These are phyloP conservation scores for Fusarium sp. DNA, from an alignment of 2,329 filamentous ascomycete genomes.

Conservation along the genomic window DNA sequence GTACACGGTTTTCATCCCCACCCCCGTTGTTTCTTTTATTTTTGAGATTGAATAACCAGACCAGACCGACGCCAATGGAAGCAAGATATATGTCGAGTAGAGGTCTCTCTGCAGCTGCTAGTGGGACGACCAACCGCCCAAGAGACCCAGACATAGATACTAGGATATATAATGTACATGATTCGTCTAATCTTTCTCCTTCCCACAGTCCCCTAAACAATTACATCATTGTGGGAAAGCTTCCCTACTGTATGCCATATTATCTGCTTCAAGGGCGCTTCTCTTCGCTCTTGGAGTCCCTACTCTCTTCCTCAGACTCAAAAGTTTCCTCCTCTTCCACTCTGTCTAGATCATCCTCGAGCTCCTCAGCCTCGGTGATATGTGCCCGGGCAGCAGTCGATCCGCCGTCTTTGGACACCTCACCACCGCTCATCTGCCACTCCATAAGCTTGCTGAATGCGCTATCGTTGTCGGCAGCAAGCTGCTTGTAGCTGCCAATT, in stretches of 20 bases:
- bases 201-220: conserved; percentile 24
- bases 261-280: conserved; percentile 38
- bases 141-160: conserved; percentile 47
- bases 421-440: conserved; percentile 95
- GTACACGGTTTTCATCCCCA: conserved; percentile 20
- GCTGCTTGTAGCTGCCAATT: conserved; percentile 83
- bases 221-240: conserved; percentile 36
- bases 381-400: conserved; percentile 54
- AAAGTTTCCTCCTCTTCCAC: conserved; percentile 53
- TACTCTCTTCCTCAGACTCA: conserved; percentile 50
- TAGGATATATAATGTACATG: conserved; percentile 50
- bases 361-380: conserved; percentile 66
- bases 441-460: conserved; percentile 98
- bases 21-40: conserved; percentile 26
- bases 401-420: conserved; percentile 62
- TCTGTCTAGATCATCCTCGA: conserved; percentile 63
- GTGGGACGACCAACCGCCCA: conserved; percentile 33
- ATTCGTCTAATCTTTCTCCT: conserved; percentile 43
- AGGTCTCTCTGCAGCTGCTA: conserved; percentile 43
- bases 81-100: conserved; percentile 46
- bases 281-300: conserved; percentile 32
- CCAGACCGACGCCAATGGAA: conserved; percentile 44
- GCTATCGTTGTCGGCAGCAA: conserved; percentile 79
- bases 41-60: conserved; percentile 36
- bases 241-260: conserved; percentile 11